These are phyloP conservation scores for Gorgonomyces haynaldii DNA, from an alignment of 192 early-diverging fungal genomes.

Conservation along the genomic window DNA sequence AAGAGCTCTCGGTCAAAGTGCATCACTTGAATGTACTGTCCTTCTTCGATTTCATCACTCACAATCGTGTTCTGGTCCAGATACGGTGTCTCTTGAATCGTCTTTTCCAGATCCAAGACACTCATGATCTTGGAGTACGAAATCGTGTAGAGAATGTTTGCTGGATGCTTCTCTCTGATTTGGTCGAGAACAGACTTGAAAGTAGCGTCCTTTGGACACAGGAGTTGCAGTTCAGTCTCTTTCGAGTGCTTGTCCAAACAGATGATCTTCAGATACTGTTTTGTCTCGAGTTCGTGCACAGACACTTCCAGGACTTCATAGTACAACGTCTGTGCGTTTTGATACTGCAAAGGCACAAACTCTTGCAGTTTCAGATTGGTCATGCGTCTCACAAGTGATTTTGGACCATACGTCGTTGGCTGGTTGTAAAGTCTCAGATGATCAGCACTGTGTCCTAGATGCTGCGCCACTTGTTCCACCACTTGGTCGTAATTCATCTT, in stretches of 20 bases:
- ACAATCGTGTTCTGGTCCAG: constrained; percentile 11
- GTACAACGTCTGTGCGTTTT: constrained; percentile 32
- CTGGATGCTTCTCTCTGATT: constrained; percentile 8
- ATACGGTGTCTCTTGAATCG: constrained; percentile 20
- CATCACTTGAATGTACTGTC: constrained; percentile 49
- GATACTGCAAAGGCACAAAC: constrained; percentile 29
- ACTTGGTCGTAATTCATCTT: constrained; percentile 61
- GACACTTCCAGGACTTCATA: constrained; percentile 80
- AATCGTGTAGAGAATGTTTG: constrained; percentile 19
- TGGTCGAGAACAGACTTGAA: neutral
- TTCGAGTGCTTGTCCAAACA: constrained; percentile 54
- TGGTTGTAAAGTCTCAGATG: constrained; percentile 59
- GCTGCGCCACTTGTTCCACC: constrained; percentile 47
- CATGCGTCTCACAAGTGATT: constrained; percentile 29
- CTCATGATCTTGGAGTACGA: constrained; percentile 47
- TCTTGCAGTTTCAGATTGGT: constrained; percentile 39
- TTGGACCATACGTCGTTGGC: constrained; percentile 5
- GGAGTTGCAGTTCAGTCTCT: constrained; percentile 39
- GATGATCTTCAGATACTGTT: constrained; percentile 55
- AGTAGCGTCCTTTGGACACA: neutral
- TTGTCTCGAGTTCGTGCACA: constrained; percentile 72
- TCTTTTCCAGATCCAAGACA: constrained; percentile 29
- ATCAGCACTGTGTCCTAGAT: constrained; percentile 47
- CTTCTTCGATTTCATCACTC: constrained; percentile 12
- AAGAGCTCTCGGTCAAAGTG: constrained; percentile 64